Evolutionary conservation across 306 rosid species (phyloP), one percentile per base, ranked within the genome.

Genomic region (Malus asiatica): DNA sequence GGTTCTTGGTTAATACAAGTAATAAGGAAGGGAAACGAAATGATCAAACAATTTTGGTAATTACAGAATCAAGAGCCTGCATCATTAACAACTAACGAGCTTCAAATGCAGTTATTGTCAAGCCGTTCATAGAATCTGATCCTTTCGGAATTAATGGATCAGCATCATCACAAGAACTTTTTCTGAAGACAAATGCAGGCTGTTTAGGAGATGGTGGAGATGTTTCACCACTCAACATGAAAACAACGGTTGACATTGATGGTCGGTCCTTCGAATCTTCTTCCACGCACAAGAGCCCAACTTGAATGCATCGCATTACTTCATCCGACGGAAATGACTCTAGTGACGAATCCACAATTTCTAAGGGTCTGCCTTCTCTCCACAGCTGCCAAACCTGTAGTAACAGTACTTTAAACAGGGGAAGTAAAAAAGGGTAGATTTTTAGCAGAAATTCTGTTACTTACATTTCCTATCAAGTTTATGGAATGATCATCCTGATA

Each of bases 271-370:
- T 90, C 82, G 44, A 40, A 71, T 73, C 42, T 20, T 90, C 90
- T 65, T 88, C 90, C 2, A 85, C 84, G 44, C 96, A 87, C 11
- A 88, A 72, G 33, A 88, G 87, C 20, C 90, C 91, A 65, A 88
- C 84, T 38, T 90, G 96, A 19, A 87, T 55, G 84, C 93, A 87
- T 85, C 89, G 85, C 51, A 67, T 59, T 13, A 90, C 76, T 68
- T 85, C 90, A 35, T 40, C 10, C 11, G 45, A 5, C 65, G 8
- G 35, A 23, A 52, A 72, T 55, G 86, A 63, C 55, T 79, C 77
- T 2, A 81, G 14, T 23, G 81, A 20, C 51, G 78, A 13, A 78
- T 89, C 94, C 22, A 87, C 86, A 8, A 79, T 65, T 13, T 83
- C 78, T 76, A 62, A 66, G 14, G 79, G 80, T 12, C 14, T 75